These are phyloP conservation scores for Metarhizium album DNA, from an alignment of 2,329 filamentous ascomycete genomes.

Conservation along the genomic window DNA sequence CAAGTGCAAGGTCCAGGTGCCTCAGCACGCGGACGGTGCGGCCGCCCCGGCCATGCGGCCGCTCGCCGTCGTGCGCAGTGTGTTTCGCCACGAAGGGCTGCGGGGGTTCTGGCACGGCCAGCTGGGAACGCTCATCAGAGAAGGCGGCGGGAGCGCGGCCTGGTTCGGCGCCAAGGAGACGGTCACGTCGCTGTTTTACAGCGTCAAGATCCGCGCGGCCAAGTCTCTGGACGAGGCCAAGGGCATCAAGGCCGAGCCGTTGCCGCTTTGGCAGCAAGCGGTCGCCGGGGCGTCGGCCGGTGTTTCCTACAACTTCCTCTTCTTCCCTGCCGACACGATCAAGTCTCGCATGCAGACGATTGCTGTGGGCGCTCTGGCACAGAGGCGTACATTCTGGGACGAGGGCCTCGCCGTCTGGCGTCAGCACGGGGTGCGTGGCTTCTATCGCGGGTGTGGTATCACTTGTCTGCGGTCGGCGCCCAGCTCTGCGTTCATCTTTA, in stretches of 20 bases:
- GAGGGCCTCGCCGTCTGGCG: conserved; percentile 69
- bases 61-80: conserved; percentile 59
- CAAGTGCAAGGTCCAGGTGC: conserved; percentile 97
- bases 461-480: conserved; percentile 81
- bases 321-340: conserved; percentile 95
- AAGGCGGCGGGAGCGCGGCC: conserved; percentile 83
- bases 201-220: conserved; percentile 35
- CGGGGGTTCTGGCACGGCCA: conserved; percentile 93
- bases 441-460: conserved; percentile 93
- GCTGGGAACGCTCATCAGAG: conserved; percentile 82
- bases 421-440: conserved; percentile 67
- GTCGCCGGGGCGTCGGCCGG: conserved; percentile 78
- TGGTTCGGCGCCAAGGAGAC: conserved; percentile 94
- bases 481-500: conserved; percentile 97
- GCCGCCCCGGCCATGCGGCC: conserved; percentile 46
- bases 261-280: conserved; percentile 81
- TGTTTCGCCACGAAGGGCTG: conserved; percentile 75
- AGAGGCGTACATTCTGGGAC: conserved; percentile 56
- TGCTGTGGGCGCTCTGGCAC: conserved; percentile 47
- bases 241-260: conserved; percentile 34
- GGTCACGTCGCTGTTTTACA: conserved; percentile 58
- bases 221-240: conserved; percentile 29
- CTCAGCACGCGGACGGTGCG: conserved; percentile 30
- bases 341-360: conserved; percentile 95
- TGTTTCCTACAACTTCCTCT: conserved; percentile 91